A percentile compares a stretch with the other conserved stretches of the same genome.
phyloP scores from a whole-genome alignment of 2,329 filamentous ascomycete species.

The Monascus ruber region DNA sequence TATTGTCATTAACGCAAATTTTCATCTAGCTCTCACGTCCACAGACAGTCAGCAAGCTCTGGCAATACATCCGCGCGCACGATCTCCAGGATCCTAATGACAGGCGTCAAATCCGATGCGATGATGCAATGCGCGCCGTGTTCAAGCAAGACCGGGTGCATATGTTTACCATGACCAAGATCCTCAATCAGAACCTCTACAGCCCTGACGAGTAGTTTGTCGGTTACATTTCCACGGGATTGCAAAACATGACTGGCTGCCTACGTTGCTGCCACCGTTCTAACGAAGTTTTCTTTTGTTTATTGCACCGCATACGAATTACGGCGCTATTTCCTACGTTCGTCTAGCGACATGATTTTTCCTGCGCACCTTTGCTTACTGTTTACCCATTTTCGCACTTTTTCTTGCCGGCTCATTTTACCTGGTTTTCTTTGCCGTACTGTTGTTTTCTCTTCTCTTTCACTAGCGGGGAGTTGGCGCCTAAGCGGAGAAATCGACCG shows the following conservation, averaged over 20 bases:
- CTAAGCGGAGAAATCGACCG: background rate
- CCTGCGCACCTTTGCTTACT: slow-evolving; percentile 5
- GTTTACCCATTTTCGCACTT: background rate
- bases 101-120: slow-evolving; percentile 85
- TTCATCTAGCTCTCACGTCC: slow-evolving; percentile 66
- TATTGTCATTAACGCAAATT: slow-evolving; percentile 9
- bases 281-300: slow-evolving; percentile 11
- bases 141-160: slow-evolving; percentile 87
- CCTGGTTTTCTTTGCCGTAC: background rate
- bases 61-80: slow-evolving; percentile 84
- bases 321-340: slow-evolving; percentile 12
- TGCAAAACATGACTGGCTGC: no score
- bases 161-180: slow-evolving; percentile 99
- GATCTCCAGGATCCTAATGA: slow-evolving; percentile 83
- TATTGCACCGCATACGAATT: slow-evolving; percentile 22
- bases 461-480: background rate
- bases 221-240: no score
- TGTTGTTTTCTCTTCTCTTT: background rate
- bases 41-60: slow-evolving; percentile 91
- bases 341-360: background rate
- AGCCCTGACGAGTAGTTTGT: slow-evolving; percentile 57
- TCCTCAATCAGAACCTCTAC: slow-evolving; percentile 81
- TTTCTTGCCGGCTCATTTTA: background rate
- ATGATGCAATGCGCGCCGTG: slow-evolving; percentile 79
- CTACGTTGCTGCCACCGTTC: slow-evolving; percentile 7